Conservation (phyloP, 148 eudicot species). For the Camellia lanceoleosa region DNA sequence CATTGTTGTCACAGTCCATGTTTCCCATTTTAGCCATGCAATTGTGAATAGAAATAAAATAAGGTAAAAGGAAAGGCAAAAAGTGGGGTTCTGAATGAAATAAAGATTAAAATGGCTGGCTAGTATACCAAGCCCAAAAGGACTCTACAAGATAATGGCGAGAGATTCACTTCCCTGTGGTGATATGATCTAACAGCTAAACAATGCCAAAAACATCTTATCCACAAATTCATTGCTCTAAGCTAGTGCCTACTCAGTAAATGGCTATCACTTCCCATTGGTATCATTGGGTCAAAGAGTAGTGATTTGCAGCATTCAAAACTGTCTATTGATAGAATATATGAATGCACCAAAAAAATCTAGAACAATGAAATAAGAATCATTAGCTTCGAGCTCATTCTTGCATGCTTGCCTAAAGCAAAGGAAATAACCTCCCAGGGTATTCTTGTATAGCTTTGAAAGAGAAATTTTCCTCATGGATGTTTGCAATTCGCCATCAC, state of each 20-base stretch:
- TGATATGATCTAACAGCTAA: not conserved
- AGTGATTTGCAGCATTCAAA: not conserved
- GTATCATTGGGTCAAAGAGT: not conserved
- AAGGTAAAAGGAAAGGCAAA: not conserved
- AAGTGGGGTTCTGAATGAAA: not conserved
- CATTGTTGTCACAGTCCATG: too few relatives aligned
- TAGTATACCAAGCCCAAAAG: not conserved
- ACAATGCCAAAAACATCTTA: not conserved
- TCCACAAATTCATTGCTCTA: not conserved
- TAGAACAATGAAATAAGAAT: too few relatives aligned
- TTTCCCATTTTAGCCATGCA: not conserved
- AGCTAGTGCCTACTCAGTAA: not conserved
- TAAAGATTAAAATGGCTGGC: not conserved
- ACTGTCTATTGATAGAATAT: constrained; percentile 10
- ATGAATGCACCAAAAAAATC: not conserved
- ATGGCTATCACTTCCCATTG: not conserved
- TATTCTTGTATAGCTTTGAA: not conserved
- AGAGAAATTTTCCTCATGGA: too few relatives aligned
- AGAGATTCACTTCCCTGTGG: not conserved
- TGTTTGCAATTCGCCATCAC: too few relatives aligned
- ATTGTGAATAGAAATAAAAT: not conserved
- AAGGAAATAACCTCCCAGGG: not conserved
- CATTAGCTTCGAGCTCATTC: too few relatives aligned
- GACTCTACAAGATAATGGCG: not conserved
- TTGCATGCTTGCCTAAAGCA: not conserved